phyloP scores from a whole-genome alignment of 2,329 filamentous ascomycete genomes.

The Calonectria pteridis region DNA sequence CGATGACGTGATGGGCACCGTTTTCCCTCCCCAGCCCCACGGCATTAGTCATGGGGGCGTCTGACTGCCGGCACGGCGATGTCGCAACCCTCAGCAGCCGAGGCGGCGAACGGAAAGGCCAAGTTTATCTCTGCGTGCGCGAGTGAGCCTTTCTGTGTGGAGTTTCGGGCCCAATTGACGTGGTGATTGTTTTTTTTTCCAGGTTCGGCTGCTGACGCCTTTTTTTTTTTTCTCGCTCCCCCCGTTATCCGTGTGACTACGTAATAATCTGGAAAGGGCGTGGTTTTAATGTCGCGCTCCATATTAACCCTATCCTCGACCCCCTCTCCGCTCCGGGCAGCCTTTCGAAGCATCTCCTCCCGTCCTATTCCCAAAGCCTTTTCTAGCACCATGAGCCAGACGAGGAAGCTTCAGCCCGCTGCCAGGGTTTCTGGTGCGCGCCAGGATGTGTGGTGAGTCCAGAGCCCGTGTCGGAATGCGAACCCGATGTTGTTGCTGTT shows the following conservation, averaged over 20 bases:
- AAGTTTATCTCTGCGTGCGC: neutral
- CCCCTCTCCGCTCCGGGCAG: constrained; percentile 36
- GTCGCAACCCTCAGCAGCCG: constrained; percentile 35
- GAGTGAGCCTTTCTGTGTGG: constrained; percentile 20
- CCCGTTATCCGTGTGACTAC: constrained; percentile 22
- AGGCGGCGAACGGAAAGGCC: neutral
- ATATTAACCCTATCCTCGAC: constrained; percentile 43
- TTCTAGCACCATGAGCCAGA: constrained; percentile 55
- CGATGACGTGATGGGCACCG: constrained; percentile 32
- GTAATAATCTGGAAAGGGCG: constrained; percentile 20
- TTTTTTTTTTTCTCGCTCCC: neutral
- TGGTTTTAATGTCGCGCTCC: constrained; percentile 44
- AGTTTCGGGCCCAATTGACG: constrained; percentile 27
- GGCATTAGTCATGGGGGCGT: constrained; percentile 39
- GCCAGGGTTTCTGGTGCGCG: constrained; percentile 62
- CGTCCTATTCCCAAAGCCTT: constrained; percentile 35
- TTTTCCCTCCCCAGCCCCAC: constrained; percentile 20
- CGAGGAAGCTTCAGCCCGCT: constrained; percentile 63
- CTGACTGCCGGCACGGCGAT: constrained; percentile 40
- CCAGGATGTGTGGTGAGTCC: constrained; percentile 65
- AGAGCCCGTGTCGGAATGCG: constrained; percentile 10
- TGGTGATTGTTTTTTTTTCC: constrained; percentile 15
- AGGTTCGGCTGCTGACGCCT: constrained; percentile 4
- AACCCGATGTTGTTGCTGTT: neutral
- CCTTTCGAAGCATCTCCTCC: constrained; percentile 35